Evolutionary conservation across 495 filamentous ascomycete genomes (phyloP), one percentile per base, ranked within the genome.

Genomic region (Bacidia rubella): DNA sequence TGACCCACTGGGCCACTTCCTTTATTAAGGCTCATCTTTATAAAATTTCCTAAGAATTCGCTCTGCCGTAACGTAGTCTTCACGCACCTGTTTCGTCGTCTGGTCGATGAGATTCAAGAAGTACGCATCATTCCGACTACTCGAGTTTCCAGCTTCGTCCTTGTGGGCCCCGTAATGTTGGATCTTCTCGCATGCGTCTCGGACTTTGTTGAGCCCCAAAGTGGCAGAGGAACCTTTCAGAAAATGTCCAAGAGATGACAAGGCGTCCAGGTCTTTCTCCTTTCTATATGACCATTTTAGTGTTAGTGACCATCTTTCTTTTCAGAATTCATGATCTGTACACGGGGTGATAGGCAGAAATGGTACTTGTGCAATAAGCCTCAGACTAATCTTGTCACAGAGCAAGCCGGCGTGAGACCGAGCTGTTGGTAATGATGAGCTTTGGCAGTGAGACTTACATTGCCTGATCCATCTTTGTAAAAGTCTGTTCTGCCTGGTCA

Each of bases 211-310:
- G 38, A 98, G 77, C 21, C 92, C 92, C 47, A 98, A 79, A 5
- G 93, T 97, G 19, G 92, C 92, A 10, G 90, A 95, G n/a, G 90
- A 96, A 38, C 92, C 92, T 68, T 98, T 98, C 50, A 98, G 72
- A 71, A 95, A 98, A 68, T 98, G 92, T 22, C 92, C 92, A 23
- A 94, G 79, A 15, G 72, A 72, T 17, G 90, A 95, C 15, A 98
- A 80, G 51, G 79, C 69, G 2, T 65, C 65, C 35, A 96, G 80
- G 54, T 94, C 73, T 54, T 71, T 69, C 11, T 72, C 59, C 55
- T 75, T 62, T 32, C 90, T 96, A 57, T 43, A 35, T 15, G 15
- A n/a, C n/a, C n/a, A n/a, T n/a, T n/a, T n/a, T n/a, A n/a, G n/a
- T n/a, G n/a, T n/a, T n/a, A n/a, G n/a, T n/a, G n/a, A n/a, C n/a